Evolutionary conservation across 331 rosid species (phyloP).

Genomic region (Malus hybrid): DNA sequence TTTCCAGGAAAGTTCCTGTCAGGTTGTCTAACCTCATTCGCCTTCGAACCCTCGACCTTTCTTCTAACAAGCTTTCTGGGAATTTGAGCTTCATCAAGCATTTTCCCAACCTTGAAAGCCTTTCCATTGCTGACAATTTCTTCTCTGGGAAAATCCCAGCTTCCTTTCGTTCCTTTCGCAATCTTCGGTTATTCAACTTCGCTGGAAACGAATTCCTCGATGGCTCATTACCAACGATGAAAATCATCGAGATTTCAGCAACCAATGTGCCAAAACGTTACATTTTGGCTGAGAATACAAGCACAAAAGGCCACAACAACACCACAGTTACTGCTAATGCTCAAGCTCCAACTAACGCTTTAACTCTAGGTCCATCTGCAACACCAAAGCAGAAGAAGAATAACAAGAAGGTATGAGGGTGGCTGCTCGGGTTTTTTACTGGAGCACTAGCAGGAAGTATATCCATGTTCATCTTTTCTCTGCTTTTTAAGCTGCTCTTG

Average conservation of each 20-base stretch:
- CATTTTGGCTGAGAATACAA: conserved; percentile 31
- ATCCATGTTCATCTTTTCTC: conserved; percentile 52
- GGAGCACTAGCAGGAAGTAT: conserved; percentile 63
- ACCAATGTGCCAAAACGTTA: conserved; percentile 41
- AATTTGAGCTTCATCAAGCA: conserved; percentile 61
- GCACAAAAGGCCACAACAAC: not conserved
- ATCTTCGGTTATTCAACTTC: conserved; percentile 61
- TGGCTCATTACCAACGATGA: conserved; percentile 23
- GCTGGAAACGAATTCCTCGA: conserved; percentile 65
- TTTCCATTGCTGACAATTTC: conserved; percentile 59
- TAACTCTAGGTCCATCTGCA: conserved; percentile 30
- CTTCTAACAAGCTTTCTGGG: conserved; percentile 61
- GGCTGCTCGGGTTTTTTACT: conserved; percentile 66
- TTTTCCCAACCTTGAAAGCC: conserved; percentile 70
- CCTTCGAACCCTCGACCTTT: conserved; percentile 56
- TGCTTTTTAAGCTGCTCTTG: conserved; percentile 35
- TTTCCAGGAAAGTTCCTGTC: conserved; percentile 58
- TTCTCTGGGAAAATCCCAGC: conserved; percentile 66
- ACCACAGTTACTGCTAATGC: not conserved
- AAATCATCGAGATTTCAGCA: conserved; percentile 25
- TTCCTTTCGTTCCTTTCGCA: conserved; percentile 66
- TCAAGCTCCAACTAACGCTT: not conserved
- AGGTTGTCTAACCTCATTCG: conserved; percentile 48
- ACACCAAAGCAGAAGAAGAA: conserved; percentile 1
- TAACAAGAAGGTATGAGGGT: conserved; percentile 31